Evolutionary conservation across 1,284 basidiomycete genomes (phyloP), one percentile per base, ranked within the genome.

Genomic region (Rhodotorula sp.): DNA sequence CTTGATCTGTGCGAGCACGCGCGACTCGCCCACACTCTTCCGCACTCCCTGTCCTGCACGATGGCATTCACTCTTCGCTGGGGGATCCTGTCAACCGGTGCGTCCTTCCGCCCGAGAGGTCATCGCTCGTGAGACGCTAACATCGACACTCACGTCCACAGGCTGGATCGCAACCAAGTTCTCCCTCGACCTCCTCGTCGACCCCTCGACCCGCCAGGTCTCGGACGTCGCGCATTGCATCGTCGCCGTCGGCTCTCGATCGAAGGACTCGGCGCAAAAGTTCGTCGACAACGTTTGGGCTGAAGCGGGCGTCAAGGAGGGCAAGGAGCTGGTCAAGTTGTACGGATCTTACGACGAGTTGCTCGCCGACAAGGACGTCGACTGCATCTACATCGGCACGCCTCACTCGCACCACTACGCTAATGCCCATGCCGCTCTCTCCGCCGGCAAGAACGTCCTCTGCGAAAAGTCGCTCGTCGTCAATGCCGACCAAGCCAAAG

Each of bases 341-440:
- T 77, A 77, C 61, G 80, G 78, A 13, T 74, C 66, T 29, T 84
- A 84, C 67, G 74, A 78, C 7, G 81, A 81, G 61, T 76, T 84
- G 0, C 79, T 80, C 19, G 66, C 76, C 8, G 79, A 83, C 71
- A 66, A 78, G 75, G 76, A 83, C 51, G 80, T 84, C 30, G 75
- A 83, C 59, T 81, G 81, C 52, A 78, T 84, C 48, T 85, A 84
- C 77, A 76, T 84, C 54, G 84, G 82, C 27, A 82, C 84, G 1
- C 82, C 82, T 30, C 82, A 84, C 63, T 78, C 80, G 4, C 77
- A 77, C 48, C 83, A 84, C 74, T 83, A 82, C 66, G 78, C 79
- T 22, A 80, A 83, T 62, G 77, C 77, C 1, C 78, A 81, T 56
- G 76, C 79, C 10, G 81, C 81, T 2, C 76, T 84, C 19, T 74